These are phyloP conservation scores for Apostasia ramifera DNA, from an alignment of 106 monocot genomes.

Conservation along the genomic window DNA sequence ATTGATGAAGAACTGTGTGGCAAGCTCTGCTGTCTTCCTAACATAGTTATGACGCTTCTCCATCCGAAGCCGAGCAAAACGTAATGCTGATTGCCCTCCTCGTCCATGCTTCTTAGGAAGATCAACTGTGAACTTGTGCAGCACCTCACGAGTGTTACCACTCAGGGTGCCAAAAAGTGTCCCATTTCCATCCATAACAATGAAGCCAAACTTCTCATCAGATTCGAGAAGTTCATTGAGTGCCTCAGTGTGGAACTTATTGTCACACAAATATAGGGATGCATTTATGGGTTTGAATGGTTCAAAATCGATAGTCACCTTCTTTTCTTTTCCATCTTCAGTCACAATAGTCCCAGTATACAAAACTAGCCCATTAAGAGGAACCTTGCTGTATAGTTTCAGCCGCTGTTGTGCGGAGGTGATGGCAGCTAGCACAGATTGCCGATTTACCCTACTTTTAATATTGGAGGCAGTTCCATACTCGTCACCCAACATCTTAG, in stretches of 20 bases:
- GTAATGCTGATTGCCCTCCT: conserved; percentile 58
- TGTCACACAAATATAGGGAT: conserved; percentile 20
- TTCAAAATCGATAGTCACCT: conserved; percentile 31
- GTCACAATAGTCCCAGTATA: conserved; percentile 54
- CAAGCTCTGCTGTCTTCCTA: conserved; percentile 46
- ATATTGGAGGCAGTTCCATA: conserved; percentile 26
- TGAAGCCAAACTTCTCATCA: conserved; percentile 26
- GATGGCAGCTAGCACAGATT: conserved; percentile 46
- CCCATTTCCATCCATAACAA: conserved; percentile 61
- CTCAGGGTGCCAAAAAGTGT: conserved; percentile 60
- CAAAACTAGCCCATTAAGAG: conserved; percentile 35
- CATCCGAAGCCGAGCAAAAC: conserved; percentile 63
- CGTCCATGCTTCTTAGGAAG: conserved; percentile 64
- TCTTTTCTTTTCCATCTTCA: conserved; percentile 55
- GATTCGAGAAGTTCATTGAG: conserved; percentile 30
- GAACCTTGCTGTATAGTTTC: conserved; percentile 21
- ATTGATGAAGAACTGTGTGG: conserved; percentile 23
- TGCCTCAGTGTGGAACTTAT: conserved; percentile 24
- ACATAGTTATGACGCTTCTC: conserved; percentile 69
- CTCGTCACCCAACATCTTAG: conserved; percentile 27
- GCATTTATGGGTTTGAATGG: conserved; percentile 24
- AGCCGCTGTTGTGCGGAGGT: conserved; percentile 46
- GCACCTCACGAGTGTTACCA: conserved; percentile 37
- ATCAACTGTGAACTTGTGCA: conserved; percentile 52
- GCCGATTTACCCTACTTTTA: conserved; percentile 50